Conservation (phyloP, 2,329 filamentous ascomycete genomes). For the Claviceps capensis region DNA sequence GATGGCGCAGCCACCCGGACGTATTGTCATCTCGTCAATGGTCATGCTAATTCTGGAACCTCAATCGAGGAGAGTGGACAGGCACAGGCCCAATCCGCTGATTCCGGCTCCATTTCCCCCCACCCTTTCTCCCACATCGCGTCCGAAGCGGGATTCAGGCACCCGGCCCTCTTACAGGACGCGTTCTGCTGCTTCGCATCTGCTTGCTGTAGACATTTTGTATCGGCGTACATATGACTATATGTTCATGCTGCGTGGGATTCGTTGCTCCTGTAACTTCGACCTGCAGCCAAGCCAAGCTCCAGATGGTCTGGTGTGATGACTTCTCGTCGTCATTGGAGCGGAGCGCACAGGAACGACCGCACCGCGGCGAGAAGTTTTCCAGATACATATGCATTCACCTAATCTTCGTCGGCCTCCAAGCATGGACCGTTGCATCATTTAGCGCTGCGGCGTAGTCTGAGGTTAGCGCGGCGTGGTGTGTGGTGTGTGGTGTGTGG, state of each 20-base stretch:
- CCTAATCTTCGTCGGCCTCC: no score
- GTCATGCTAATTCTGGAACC: conserved; percentile 22
- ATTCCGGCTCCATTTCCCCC: conserved; percentile 12
- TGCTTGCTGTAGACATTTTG: not conserved
- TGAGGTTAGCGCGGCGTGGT: not conserved
- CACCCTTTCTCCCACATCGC: not conserved
- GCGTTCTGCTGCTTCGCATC: not conserved
- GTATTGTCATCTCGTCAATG: conserved; percentile 1
- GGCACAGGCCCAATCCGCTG: conserved; percentile 6
- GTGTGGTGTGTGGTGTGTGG: not conserved
- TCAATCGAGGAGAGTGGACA: not conserved
- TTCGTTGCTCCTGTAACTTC: not conserved
- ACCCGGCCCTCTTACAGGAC: not conserved
- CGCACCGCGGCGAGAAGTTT: not conserved
- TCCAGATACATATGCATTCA: no score
- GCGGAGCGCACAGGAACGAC: not conserved
- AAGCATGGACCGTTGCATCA: not conserved
- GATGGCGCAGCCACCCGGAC: conserved; percentile 20
- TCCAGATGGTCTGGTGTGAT: not conserved
- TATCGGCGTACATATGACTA: not conserved
- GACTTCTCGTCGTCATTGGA: not conserved
- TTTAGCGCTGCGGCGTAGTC: not conserved
- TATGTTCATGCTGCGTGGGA: not conserved
- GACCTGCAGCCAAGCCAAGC: not conserved
- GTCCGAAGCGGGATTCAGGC: not conserved